phyloP scores from a whole-genome alignment of 306 rosid genomes.

The Acacia melanoxylon region DNA sequence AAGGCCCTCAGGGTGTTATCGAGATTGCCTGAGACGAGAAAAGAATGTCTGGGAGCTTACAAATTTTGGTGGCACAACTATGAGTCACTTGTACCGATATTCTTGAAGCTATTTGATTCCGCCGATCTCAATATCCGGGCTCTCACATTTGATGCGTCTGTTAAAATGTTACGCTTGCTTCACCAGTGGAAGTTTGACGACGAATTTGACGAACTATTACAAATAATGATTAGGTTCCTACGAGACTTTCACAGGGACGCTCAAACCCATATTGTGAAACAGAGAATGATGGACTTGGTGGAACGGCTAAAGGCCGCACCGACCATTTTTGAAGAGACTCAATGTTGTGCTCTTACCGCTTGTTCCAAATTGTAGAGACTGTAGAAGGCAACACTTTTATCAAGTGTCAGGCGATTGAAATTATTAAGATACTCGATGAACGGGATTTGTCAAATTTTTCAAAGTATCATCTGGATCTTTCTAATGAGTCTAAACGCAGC shows the following conservation, averaged over 20 bases:
- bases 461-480: rapidly evolving
- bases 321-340: not conserved
- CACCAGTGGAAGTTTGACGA: too few species aligned
- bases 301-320: not conserved
- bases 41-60: not conserved
- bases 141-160: not conserved
- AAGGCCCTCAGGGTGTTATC: constrained; percentile 22
- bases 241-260: not conserved
- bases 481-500: not conserved
- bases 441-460: not conserved
- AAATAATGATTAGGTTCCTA: not conserved
- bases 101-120: not conserved
- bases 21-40: not conserved
- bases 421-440: constrained; percentile 6
- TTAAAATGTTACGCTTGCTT: not conserved
- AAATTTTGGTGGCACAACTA: constrained; percentile 7
- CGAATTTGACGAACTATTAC: not conserved
- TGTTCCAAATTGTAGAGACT: constrained; percentile 7
- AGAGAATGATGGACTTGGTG: not conserved
- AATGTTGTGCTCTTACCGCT: not conserved
- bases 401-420: not conserved
- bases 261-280: not conserved
- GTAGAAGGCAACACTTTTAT: not conserved
- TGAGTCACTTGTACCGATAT: not conserved
- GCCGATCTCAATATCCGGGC: not conserved